Evolutionary conservation across 306 rosid genomes (phyloP).

Genomic region (Hippophae rhamnoides): DNA sequence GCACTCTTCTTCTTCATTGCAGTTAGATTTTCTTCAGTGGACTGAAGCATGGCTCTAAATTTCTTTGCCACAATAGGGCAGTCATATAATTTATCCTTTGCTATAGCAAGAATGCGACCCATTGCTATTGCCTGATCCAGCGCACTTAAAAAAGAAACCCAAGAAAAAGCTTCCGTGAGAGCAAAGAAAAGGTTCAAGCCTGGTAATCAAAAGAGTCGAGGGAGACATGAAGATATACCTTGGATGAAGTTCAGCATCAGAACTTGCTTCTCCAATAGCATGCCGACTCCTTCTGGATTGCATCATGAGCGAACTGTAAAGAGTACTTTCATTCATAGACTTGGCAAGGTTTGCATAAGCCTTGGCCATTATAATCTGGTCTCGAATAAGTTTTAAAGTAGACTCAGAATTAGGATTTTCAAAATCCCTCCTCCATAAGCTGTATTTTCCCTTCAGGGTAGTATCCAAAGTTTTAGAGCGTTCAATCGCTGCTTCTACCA

Average conservation of each 20-base stretch:
- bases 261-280: conserved; percentile 72
- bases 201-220: conserved; percentile 18
- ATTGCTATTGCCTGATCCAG: conserved; percentile 81
- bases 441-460: conserved; percentile 61
- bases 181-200: conserved; percentile 16
- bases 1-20: conserved; percentile 70
- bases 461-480: conserved; percentile 53
- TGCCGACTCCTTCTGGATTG: conserved; percentile 54
- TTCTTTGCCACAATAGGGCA: conserved; percentile 61
- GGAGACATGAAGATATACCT: conserved; percentile 42
- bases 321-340: conserved; percentile 53
- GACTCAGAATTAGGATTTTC: conserved; percentile 85
- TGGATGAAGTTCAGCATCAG: conserved; percentile 76
- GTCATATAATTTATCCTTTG: conserved; percentile 80
- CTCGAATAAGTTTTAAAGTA: conserved; percentile 84
- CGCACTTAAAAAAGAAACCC: conserved; percentile 42
- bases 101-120: conserved; percentile 79
- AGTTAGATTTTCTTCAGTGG: conserved; percentile 67
- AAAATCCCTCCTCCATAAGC: conserved; percentile 91
- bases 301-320: conserved; percentile 48
- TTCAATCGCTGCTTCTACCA: conserved; percentile 65
- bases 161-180: conserved; percentile 24
- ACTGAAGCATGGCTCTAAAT: conserved; percentile 83
- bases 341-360: conserved; percentile 77
- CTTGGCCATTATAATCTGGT: conserved; percentile 93